These are phyloP conservation scores for Mycena latifolia DNA, from an alignment of 768 basidiomycete genomes.

Conservation along the genomic window DNA sequence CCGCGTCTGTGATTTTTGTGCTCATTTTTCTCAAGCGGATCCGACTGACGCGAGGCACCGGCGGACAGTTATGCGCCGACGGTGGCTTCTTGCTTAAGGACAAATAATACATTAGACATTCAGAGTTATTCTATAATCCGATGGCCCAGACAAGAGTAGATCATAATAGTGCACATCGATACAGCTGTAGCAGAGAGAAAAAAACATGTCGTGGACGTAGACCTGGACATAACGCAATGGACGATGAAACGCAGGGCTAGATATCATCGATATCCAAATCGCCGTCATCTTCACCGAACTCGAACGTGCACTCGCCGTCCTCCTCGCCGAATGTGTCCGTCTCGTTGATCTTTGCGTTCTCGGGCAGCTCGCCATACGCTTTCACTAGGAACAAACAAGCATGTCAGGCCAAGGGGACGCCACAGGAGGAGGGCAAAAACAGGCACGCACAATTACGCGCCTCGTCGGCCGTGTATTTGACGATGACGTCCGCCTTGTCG, in stretches of 20 bases:
- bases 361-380: slow-evolving; percentile 97
- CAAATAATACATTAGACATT: slow-evolving; percentile 26
- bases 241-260: slow-evolving; percentile 48
- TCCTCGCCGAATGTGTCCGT: slow-evolving; percentile 94
- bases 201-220: neutral
- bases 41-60: neutral
- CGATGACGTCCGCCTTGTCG: slow-evolving; percentile 99
- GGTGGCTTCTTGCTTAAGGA: no score
- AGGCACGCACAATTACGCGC: slow-evolving; percentile 77
- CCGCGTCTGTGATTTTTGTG: no score
- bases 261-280: slow-evolving; percentile 94
- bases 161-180: slow-evolving; percentile 39
- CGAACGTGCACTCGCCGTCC: slow-evolving; percentile 90
- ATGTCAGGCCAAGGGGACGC: neutral
- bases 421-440: neutral
- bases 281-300: slow-evolving; percentile 90
- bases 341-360: slow-evolving; percentile 97
- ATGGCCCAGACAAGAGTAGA: slow-evolving; percentile 34
- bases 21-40: no score
- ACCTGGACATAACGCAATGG: slow-evolving; percentile 11
- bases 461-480: slow-evolving; percentile 98
- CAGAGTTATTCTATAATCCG: slow-evolving; percentile 33
- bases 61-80: no score
- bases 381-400: slow-evolving; percentile 73
- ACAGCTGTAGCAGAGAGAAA: slow-evolving; percentile 30